phyloP scores from a whole-genome alignment of 495 filamentous ascomycete genomes.

The Tuber microsphaerosporum region DNA sequence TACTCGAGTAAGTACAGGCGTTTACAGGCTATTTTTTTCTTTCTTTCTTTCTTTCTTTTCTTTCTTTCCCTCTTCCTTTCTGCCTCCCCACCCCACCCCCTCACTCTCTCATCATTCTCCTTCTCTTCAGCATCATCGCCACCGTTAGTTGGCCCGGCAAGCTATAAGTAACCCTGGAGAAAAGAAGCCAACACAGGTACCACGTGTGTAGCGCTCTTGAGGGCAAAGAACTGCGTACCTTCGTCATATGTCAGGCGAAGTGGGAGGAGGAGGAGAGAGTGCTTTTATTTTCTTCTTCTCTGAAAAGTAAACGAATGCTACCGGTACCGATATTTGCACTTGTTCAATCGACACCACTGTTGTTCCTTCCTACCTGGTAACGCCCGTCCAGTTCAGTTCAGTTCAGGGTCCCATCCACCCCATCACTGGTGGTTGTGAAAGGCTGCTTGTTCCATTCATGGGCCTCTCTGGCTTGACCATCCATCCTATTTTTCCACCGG shows the following conservation, averaged over 20 bases:
- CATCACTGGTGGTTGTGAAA: neutral
- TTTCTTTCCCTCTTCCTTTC: neutral
- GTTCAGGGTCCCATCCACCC: neutral
- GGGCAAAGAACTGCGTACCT: neutral
- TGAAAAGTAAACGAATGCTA: neutral
- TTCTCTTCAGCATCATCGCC: neutral
- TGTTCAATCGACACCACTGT: neutral
- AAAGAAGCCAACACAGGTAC: neutral
- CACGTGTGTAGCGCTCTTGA: neutral
- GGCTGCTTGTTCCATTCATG: neutral
- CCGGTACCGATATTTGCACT: neutral
- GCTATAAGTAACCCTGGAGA: neutral
- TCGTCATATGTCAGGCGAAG: neutral
- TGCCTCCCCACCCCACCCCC: neutral
- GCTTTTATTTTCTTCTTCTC: neutral
- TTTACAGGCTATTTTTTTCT: neutral
- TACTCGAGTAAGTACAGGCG: neutral
- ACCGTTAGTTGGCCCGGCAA: neutral
- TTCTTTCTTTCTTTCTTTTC: neutral
- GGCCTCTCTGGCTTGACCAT: neutral
- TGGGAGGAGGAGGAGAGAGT: neutral
- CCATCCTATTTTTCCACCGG: neutral
- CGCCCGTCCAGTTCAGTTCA: neutral
- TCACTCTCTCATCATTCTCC: neutral
- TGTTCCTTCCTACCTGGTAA: conserved; percentile 1